These are phyloP conservation scores for Knufia fluminis DNA, from an alignment of 2,329 filamentous ascomycete species.

Conservation along the genomic window DNA sequence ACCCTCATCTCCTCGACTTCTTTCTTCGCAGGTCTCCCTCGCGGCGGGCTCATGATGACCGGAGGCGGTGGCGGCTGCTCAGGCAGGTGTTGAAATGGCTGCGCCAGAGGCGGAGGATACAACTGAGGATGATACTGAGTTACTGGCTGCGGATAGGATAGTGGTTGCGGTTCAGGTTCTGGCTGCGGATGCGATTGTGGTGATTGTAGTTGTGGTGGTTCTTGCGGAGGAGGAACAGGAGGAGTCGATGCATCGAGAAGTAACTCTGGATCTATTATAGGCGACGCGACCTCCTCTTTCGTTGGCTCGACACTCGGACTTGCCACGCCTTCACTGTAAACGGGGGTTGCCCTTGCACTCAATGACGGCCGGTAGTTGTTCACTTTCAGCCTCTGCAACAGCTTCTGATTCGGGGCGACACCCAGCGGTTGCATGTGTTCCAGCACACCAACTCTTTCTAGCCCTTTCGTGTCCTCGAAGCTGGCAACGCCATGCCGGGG, in stretches of 20 bases:
- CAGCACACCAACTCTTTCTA: constrained; percentile 65
- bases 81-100: not conserved
- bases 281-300: constrained; percentile 16
- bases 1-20: constrained; percentile 18
- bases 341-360: constrained; percentile 14
- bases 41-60: constrained; percentile 20
- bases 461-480: constrained; percentile 65
- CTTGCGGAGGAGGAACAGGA: not conserved
- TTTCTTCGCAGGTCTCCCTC: constrained; percentile 20
- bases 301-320: constrained; percentile 17
- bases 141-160: not conserved
- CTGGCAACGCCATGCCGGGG: constrained; percentile 51
- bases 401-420: constrained; percentile 54
- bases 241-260: constrained; percentile 7
- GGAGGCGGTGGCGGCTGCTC: constrained; percentile 1
- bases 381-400: constrained; percentile 46
- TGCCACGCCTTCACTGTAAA: constrained; percentile 12
- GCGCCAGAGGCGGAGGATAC: not conserved
- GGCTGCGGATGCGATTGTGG: not conserved
- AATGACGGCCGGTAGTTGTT: constrained; percentile 17
- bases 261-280: constrained; percentile 13
- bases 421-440: constrained; percentile 79
- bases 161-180: not conserved
- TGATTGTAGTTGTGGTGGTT: not conserved
- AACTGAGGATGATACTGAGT: not conserved